A percentile compares a stretch with the other conserved stretches of the same genome.
Evolutionary conservation across 192 early-diverging fungal species (phyloP).

Genomic region (Backusella australiensis): DNA sequence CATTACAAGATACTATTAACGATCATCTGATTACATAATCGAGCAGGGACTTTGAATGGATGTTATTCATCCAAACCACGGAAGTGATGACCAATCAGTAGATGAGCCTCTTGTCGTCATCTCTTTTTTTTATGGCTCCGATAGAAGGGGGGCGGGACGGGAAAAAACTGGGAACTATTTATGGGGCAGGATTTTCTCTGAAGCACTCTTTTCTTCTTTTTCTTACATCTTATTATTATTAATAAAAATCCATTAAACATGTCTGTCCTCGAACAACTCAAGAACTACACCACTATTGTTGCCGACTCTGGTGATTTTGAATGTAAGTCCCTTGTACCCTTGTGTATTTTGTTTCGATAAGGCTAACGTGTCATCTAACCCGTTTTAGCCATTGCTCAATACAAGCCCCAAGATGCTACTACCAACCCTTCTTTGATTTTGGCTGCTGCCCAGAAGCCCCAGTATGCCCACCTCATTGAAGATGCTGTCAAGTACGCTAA

Average conservation of each 20-base stretch:
- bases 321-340: conserved; percentile 44
- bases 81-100: background rate
- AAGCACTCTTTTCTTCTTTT: background rate
- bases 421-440: conserved; percentile 99
- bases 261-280: conserved; percentile 86
- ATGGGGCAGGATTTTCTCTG: background rate
- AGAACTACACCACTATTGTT: conserved; percentile 94
- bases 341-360: background rate
- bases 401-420: conserved; percentile 99
- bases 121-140: background rate
- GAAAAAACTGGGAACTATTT: conserved; percentile 8
- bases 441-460: conserved; percentile 84
- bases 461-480: conserved; percentile 88
- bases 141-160: background rate
- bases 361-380: background rate
- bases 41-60: background rate
- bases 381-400: conserved; percentile 84
- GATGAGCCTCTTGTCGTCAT: background rate
- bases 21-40: background rate
- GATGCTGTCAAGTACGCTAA: conserved; percentile 87
- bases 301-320: conserved; percentile 99
- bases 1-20: background rate
- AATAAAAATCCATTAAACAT: conserved; percentile 5
- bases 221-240: background rate
- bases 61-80: background rate